These are phyloP conservation scores for Claviceps pazoutovae DNA, from an alignment of 2,329 filamentous ascomycete genomes.

Conservation along the genomic window DNA sequence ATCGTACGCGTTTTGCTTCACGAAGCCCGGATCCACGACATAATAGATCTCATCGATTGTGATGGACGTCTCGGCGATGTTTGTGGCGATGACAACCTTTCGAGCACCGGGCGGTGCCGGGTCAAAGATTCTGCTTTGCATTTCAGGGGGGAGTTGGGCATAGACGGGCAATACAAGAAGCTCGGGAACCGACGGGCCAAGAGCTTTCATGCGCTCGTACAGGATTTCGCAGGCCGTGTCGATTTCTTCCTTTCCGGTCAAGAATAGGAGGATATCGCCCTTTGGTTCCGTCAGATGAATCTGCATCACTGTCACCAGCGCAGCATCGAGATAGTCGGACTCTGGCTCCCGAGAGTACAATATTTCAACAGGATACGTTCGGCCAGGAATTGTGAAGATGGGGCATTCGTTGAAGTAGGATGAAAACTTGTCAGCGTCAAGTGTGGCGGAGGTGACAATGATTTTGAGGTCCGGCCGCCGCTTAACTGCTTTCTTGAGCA, in stretches of 20 bases:
- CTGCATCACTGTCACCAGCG: slow-evolving; percentile 94
- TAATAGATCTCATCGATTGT: slow-evolving; percentile 98
- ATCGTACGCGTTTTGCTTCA: slow-evolving; percentile 95
- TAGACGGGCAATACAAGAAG: slow-evolving; percentile 93
- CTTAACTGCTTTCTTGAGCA: slow-evolving; percentile 87
- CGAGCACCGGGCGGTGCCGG: slow-evolving; percentile 72
- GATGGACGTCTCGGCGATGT: slow-evolving; percentile 95
- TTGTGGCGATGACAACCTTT: slow-evolving; percentile 95
- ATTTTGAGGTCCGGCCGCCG: slow-evolving; percentile 77
- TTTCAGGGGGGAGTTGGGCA: slow-evolving; percentile 80
- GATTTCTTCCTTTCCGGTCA: slow-evolving; percentile 96
- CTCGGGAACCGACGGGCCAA: slow-evolving; percentile 82
- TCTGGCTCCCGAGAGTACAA: slow-evolving; percentile 93
- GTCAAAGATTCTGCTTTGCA: slow-evolving; percentile 90
- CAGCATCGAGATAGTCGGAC: slow-evolving; percentile 86
- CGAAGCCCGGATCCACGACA: slow-evolving; percentile 91
- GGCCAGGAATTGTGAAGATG: slow-evolving; percentile 90
- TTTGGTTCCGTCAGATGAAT: slow-evolving; percentile 87
- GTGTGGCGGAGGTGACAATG: slow-evolving; percentile 90
- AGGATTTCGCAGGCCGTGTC: slow-evolving; percentile 88
- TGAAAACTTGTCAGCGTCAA: slow-evolving; percentile 96
- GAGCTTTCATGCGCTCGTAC: slow-evolving; percentile 88
- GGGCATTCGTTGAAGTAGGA: slow-evolving; percentile 92
- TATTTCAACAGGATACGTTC: slow-evolving; percentile 90
- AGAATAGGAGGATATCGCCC: slow-evolving; percentile 90